Evolutionary conservation across 2,329 filamentous ascomycete genomes (phyloP).

Genomic region (Sclerotinia glacialis): DNA sequence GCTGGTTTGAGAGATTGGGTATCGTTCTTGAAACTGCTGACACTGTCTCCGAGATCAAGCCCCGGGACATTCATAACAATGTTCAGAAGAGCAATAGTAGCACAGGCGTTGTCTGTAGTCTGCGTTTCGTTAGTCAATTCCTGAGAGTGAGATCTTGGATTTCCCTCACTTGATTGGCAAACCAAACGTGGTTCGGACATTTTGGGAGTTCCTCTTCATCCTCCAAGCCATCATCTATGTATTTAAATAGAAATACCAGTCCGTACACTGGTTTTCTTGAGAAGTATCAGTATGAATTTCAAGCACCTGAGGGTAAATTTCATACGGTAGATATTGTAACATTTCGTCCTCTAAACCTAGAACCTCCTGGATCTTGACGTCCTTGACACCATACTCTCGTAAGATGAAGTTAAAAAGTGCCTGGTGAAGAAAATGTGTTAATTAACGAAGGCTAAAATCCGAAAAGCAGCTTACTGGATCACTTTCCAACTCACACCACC

Average conservation of each 20-base stretch:
- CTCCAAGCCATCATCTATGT: constrained; percentile 49
- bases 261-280: constrained; percentile 71
- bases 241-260: constrained; percentile 85
- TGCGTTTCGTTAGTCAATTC: constrained; percentile 39
- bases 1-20: constrained; percentile 68
- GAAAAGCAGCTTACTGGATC: constrained; percentile 63
- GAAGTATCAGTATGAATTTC: constrained; percentile 35
- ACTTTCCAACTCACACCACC: constrained; percentile 83
- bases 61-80: constrained; percentile 80
- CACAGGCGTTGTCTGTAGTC: constrained; percentile 82
- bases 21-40: constrained; percentile 69
- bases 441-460: background rate
- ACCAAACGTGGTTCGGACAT: constrained; percentile 74
- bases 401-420: constrained; percentile 85
- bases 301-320: constrained; percentile 30
- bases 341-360: constrained; percentile 67
- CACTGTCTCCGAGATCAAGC: constrained; percentile 65
- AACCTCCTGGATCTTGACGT: constrained; percentile 73
- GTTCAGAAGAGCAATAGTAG: constrained; percentile 87
- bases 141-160: constrained; percentile 6
- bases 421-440: constrained; percentile 44
- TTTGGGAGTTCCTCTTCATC: constrained; percentile 51
- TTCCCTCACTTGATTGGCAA: constrained; percentile 75
- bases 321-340: constrained; percentile 60
- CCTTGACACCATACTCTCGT: constrained; percentile 69